phyloP scores from a whole-genome alignment of 2,329 filamentous ascomycete species.

The Blumeriella jaapii region DNA sequence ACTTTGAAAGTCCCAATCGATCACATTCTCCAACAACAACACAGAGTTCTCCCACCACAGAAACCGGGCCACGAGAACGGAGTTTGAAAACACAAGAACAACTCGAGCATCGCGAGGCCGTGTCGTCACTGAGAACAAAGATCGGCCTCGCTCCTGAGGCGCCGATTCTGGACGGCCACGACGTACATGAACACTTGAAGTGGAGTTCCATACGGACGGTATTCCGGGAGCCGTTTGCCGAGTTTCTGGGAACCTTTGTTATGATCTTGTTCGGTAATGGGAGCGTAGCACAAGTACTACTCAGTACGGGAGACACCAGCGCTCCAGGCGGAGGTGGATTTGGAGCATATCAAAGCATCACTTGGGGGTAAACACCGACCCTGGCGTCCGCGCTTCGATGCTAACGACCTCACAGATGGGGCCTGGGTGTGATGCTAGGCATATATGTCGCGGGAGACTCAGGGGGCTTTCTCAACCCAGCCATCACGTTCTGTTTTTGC shows the following conservation, averaged over 20 bases:
- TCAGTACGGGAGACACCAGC: constrained; percentile 33
- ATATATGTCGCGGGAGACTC: constrained; percentile 55
- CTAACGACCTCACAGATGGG: constrained; percentile 21
- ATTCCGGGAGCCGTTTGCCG: constrained; percentile 48
- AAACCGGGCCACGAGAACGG: neutral
- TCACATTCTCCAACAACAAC: neutral
- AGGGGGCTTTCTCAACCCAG: constrained; percentile 58
- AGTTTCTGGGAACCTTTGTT: constrained; percentile 58
- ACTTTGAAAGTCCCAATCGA: constrained; percentile 9
- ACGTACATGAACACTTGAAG: constrained; percentile 26
- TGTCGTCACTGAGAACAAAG: constrained; percentile 13
- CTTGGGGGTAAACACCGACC: constrained; percentile 16
- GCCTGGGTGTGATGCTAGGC: constrained; percentile 56
- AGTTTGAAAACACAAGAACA: constrained; percentile 6
- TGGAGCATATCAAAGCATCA: constrained; percentile 23
- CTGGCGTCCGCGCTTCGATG: neutral
- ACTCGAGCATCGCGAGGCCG: constrained; percentile 9
- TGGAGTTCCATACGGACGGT: constrained; percentile 43
- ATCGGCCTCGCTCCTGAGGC: constrained; percentile 15
- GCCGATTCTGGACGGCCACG: constrained; percentile 18
- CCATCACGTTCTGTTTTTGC: constrained; percentile 60
- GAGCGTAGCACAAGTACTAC: constrained; percentile 57
- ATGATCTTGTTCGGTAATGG: constrained; percentile 60
- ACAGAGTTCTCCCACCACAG: constrained; percentile 1
- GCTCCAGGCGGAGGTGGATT: constrained; percentile 17